These are phyloP conservation scores for Pleurotus eryngii DNA, from an alignment of 768 basidiomycete species.

Conservation along the genomic window DNA sequence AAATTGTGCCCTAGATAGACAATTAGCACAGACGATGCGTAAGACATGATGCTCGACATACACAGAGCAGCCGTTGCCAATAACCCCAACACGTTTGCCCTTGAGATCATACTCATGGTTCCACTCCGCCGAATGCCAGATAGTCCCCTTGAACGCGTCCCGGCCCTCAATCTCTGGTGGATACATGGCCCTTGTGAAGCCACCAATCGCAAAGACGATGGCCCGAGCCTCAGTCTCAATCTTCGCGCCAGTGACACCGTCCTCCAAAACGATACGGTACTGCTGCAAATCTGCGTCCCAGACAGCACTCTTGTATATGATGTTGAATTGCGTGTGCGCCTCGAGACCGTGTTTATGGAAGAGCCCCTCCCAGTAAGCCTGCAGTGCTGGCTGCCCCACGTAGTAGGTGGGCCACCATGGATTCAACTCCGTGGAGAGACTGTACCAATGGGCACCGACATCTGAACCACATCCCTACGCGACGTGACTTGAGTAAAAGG, in stretches of 20 bases:
- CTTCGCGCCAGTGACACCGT: constrained; percentile 32
- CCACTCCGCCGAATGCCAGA: constrained; percentile 59
- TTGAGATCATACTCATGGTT: constrained; percentile 47
- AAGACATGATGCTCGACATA: constrained; percentile 25
- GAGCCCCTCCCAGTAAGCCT: constrained; percentile 46
- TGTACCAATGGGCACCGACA: constrained; percentile 52
- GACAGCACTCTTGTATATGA: constrained; percentile 33
- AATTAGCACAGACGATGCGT: constrained; percentile 5
- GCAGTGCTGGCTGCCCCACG: constrained; percentile 46
- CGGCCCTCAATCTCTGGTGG: constrained; percentile 40
- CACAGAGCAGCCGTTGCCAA: constrained; percentile 64
- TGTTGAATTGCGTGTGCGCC: constrained; percentile 38
- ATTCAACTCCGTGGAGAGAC: constrained; percentile 51
- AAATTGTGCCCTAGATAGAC: constrained; percentile 49
- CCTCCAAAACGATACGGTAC: constrained; percentile 39
- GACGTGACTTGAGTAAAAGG: not conserved
- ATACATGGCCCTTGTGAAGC: constrained; percentile 43
- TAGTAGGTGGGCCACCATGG: constrained; percentile 48
- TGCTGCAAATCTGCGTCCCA: constrained; percentile 43
- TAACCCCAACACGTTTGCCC: constrained; percentile 54
- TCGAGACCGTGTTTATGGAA: constrained; percentile 42
- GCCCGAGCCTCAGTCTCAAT: constrained; percentile 37
- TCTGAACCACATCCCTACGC: constrained; percentile 54
- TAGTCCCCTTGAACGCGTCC: constrained; percentile 43
- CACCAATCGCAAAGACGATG: constrained; percentile 49